A percentile compares a stretch with the other conserved stretches of the same genome.
phyloP scores from a whole-genome alignment of 306 rosid species.

The Fagus sylvatica region DNA sequence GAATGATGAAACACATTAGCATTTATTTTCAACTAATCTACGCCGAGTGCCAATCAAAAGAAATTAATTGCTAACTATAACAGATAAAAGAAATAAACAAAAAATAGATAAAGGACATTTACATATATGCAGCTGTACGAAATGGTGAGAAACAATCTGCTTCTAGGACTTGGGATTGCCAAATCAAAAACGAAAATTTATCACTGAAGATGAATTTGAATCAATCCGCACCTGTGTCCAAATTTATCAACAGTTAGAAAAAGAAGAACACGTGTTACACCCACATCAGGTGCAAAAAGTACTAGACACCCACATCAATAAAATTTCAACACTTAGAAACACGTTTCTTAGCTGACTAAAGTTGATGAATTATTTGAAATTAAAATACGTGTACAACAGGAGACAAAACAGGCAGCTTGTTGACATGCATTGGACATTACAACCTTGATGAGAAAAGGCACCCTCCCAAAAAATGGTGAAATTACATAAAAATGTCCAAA shows the following conservation, averaged over 20 bases:
- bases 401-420: no score
- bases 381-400: neutral
- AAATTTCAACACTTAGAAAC: neutral
- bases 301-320: neutral
- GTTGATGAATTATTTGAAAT: neutral
- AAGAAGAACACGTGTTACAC: neutral
- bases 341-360: neutral
- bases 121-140: conserved; percentile 46
- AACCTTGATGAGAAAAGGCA: neutral
- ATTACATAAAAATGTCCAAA: no score
- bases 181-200: conserved; percentile 31
- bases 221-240: conserved; percentile 49
- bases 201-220: conserved; percentile 24
- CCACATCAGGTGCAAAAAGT: neutral
- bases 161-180: conserved; percentile 30
- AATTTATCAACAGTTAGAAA: conserved; percentile 25
- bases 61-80: conserved; percentile 26
- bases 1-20: conserved; percentile 38
- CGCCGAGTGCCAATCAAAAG: conserved; percentile 28
- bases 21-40: conserved; percentile 38
- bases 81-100: conserved; percentile 20
- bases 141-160: conserved; percentile 31
- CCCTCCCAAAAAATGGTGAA: no score
- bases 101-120: conserved; percentile 33
- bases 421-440: neutral